Percentiles rank a stretch among this genome's conserved stretches.
Conservation (phyloP, 306 rosid species). For the Citrullus amarus region DNA sequence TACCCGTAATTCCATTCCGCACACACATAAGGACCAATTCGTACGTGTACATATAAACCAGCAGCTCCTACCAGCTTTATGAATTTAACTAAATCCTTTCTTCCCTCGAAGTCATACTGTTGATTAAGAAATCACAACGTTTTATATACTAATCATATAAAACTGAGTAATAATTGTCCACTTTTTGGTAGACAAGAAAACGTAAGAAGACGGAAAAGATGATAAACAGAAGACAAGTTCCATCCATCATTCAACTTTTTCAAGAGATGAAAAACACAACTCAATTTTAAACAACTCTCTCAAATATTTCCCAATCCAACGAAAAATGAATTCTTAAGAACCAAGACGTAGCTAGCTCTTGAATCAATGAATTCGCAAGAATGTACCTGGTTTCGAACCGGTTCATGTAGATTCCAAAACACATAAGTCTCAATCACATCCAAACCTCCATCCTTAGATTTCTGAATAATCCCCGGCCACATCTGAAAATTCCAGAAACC, state of each 20-base stretch:
- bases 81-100: conserved; percentile 63
- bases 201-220: conserved; percentile 2
- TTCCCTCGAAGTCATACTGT: conserved; percentile 71
- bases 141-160: background rate
- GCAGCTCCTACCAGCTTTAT: conserved; percentile 71
- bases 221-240: background rate
- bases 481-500: conserved; percentile 37
- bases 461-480: conserved; percentile 93
- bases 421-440: conserved; percentile 90
- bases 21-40: conserved; percentile 91
- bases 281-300: background rate
- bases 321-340: background rate
- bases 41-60: conserved; percentile 72
- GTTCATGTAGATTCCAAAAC: conserved; percentile 86
- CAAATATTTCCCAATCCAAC: conserved; percentile 7
- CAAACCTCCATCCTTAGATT: conserved; percentile 87
- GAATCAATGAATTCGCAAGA: background rate
- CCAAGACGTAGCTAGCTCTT: background rate
- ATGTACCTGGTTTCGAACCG: conserved; percentile 62
- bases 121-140: background rate
- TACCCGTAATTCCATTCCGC: conserved; percentile 99
- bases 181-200: background rate
- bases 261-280: background rate
- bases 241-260: background rate
- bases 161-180: background rate